A percentile compares a stretch with the other conserved stretches of the same genome.
These are phyloP conservation scores for Kodamaea kakaduensis DNA, from an alignment of 805 yeast species.

Conservation along the genomic window DNA sequence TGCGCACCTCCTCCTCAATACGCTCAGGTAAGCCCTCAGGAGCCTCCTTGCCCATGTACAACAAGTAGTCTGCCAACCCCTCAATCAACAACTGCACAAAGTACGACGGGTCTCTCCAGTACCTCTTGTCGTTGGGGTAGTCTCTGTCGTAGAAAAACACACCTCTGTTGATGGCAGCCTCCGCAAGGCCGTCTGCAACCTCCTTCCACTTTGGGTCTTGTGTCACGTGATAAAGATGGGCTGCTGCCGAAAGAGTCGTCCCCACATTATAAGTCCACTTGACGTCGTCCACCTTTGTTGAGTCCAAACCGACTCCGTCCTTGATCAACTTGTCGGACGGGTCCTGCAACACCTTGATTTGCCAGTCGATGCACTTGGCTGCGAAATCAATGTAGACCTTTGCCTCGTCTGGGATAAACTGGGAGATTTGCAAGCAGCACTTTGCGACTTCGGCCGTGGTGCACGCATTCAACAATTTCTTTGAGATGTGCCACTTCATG, in stretches of 20 bases:
- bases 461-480: constrained; percentile 59
- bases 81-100: constrained; percentile 62
- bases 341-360: constrained; percentile 49
- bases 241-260: constrained; percentile 54
- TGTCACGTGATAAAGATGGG: constrained; percentile 48
- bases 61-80: constrained; percentile 62
- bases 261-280: constrained; percentile 72
- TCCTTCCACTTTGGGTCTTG: constrained; percentile 47
- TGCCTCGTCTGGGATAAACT: constrained; percentile 47
- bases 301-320: constrained; percentile 56
- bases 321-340: constrained; percentile 49
- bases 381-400: constrained; percentile 53
- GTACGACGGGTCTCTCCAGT: constrained; percentile 61
- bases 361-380: constrained; percentile 56
- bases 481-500: constrained; percentile 61
- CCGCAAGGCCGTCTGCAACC: constrained; percentile 47
- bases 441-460: constrained; percentile 67
- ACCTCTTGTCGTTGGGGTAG: constrained; percentile 49
- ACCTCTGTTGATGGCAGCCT: constrained; percentile 55
- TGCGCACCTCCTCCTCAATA: constrained; percentile 42
- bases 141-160: constrained; percentile 62
- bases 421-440: constrained; percentile 55
- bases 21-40: constrained; percentile 33
- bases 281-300: constrained; percentile 41
- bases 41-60: constrained; percentile 43